Evolutionary conservation across 371 early-diverging fungal genomes (phyloP).

Genomic region (Lichtheimia hyalospora): DNA sequence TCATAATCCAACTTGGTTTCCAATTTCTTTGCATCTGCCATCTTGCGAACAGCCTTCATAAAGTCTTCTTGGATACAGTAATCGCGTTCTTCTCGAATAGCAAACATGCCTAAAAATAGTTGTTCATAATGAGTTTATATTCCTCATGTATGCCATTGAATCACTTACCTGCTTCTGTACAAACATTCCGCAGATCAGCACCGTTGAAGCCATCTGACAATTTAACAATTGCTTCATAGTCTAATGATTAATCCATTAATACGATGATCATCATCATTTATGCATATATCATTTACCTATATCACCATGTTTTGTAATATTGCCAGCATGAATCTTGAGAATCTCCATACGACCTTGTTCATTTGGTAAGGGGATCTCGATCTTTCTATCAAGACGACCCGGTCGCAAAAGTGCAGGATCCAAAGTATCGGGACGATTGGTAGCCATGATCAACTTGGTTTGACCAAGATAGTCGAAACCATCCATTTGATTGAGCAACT

Average conservation of each 20-base stretch:
- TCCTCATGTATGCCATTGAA: not conserved
- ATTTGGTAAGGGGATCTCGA: conserved; percentile 96
- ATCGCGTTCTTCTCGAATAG: conserved; percentile 99
- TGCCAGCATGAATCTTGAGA: conserved; percentile 94
- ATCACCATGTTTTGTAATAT: conserved; percentile 96
- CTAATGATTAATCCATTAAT: conserved; percentile 33
- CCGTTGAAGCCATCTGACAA: conserved; percentile 99
- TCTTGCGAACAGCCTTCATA: conserved; percentile 99
- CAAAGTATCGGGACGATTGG: conserved; percentile 98
- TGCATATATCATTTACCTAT: conserved; percentile 60
- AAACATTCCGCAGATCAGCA: conserved; percentile 99
- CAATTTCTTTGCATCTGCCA: conserved; percentile 97
- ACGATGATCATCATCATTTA: not conserved
- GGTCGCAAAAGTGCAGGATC: conserved; percentile 99
- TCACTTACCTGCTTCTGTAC: conserved; percentile 94
- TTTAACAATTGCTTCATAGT: conserved; percentile 98
- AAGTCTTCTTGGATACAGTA: conserved; percentile 99
- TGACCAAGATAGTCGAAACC: conserved; percentile 99
- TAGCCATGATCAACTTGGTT: conserved; percentile 99
- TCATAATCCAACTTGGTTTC: conserved; percentile 98
- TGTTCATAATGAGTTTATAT: not conserved
- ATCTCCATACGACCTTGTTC: conserved; percentile 95
- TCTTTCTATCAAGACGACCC: conserved; percentile 98
- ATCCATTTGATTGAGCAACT: conserved; percentile 99
- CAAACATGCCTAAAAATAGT: conserved; percentile 98